phyloP scores from a whole-genome alignment of 805 yeast species.

The Suhomyces sp. region DNA sequence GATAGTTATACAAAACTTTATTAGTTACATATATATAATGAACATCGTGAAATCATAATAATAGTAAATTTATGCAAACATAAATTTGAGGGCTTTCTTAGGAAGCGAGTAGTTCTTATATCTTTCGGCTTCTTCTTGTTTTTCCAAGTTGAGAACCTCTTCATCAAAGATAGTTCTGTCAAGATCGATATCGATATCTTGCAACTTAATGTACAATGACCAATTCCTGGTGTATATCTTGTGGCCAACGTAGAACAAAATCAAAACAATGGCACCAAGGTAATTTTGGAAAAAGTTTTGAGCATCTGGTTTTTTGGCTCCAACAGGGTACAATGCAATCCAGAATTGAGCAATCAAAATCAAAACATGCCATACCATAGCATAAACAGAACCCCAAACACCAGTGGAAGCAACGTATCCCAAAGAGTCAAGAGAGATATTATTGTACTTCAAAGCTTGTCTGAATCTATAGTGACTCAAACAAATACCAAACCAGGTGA shows the following conservation, averaged over 20 bases:
- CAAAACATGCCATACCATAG: conserved; percentile 30
- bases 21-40: no score
- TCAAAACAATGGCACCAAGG: conserved; percentile 33
- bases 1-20: no score
- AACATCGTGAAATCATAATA: no score
- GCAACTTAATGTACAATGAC: conserved; percentile 23
- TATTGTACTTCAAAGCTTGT: conserved; percentile 33
- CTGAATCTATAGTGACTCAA: conserved; percentile 43
- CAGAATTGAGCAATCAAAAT: conserved; percentile 44
- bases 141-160: conserved; percentile 33
- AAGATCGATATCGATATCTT: conserved; percentile 31
- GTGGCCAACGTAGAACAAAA: conserved; percentile 32
- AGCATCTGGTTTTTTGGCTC: conserved; percentile 24
- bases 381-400: conserved; percentile 38
- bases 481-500: conserved; percentile 44
- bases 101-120: conserved; percentile 7
- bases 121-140: conserved; percentile 16
- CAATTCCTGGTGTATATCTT: conserved; percentile 34
- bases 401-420: conserved; percentile 43
- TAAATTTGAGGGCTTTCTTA: conserved; percentile 9
- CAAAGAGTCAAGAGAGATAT: conserved; percentile 27
- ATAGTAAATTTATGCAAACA: conserved; percentile 12
- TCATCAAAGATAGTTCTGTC: conserved; percentile 35
- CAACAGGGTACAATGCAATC: conserved; percentile 44
- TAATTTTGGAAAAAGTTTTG: conserved; percentile 32